Evolutionary conservation across 2,329 filamentous ascomycete species (phyloP).

Genomic region (Diaporthe citrichinensis): DNA sequence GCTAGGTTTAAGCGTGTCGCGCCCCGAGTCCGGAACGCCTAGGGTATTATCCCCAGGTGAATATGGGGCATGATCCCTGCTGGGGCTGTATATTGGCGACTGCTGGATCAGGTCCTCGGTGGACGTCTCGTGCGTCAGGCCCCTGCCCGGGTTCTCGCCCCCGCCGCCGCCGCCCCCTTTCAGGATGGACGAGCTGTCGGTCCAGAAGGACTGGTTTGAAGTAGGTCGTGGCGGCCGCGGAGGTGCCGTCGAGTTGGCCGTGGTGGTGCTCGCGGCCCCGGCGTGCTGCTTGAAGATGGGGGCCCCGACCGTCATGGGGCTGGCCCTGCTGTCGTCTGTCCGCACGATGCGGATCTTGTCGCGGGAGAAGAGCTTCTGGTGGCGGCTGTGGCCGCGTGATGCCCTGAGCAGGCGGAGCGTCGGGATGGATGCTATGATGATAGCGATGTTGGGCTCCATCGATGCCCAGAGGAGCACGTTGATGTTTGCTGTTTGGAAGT

Average conservation of each 20-base stretch:
- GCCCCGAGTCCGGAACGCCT: neutral
- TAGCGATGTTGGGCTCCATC: constrained; percentile 31
- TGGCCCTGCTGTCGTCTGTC: neutral
- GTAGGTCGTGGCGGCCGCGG: constrained; percentile 2
- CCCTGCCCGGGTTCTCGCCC: neutral
- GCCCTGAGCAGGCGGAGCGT: constrained; percentile 31
- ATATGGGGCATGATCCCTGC: neutral
- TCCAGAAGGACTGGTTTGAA: constrained; percentile 26
- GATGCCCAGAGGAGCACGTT: constrained; percentile 25
- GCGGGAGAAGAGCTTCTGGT: constrained; percentile 18
- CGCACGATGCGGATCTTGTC: constrained; percentile 23
- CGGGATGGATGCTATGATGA: constrained; percentile 26
- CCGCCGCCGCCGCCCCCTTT: neutral
- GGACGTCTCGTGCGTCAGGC: constrained; percentile 11
- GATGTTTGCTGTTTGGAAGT: constrained; percentile 31
- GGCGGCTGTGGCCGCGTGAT: neutral
- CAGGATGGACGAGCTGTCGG: constrained; percentile 16
- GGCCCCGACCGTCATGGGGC: constrained; percentile 16
- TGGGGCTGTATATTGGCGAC: constrained; percentile 3
- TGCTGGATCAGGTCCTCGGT: constrained; percentile 26
- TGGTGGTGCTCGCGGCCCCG: neutral
- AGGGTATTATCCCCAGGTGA: neutral
- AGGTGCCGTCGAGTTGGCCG: constrained; percentile 7
- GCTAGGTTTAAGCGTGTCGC: constrained; percentile 30
- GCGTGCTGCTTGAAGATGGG: constrained; percentile 25